These are phyloP conservation scores for Elongisporangium prolatum DNA, from an alignment of 352 stramenopile genomes.

Conservation along the genomic window DNA sequence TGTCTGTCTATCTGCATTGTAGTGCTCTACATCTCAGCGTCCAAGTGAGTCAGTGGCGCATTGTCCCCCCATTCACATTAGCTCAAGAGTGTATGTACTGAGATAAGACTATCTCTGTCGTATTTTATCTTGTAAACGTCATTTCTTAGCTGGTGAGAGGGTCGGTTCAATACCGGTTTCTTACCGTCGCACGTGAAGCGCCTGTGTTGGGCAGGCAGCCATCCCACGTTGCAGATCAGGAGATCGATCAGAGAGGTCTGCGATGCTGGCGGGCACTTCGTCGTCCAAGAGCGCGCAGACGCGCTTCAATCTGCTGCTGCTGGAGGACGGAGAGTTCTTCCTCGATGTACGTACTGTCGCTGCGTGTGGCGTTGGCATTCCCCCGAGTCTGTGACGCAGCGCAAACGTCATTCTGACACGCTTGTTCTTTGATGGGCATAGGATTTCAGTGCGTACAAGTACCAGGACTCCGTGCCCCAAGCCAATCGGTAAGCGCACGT, in stretches of 20 bases:
- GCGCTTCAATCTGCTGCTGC: constrained; percentile 91
- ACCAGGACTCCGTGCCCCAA: constrained; percentile 49
- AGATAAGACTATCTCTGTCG: not conserved
- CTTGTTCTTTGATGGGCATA: constrained; percentile 10
- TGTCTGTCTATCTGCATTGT: constrained; percentile 5
- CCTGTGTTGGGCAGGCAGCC: not conserved
- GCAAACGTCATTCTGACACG: not conserved
- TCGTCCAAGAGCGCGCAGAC: constrained; percentile 48
- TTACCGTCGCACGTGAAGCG: not conserved
- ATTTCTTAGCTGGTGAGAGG: not conserved
- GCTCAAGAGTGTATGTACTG: not conserved
- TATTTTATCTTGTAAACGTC: not conserved
- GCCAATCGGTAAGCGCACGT: constrained; percentile 46
- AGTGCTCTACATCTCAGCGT: constrained; percentile 85
- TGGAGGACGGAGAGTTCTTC: constrained; percentile 94
- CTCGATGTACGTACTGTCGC: constrained; percentile 64
- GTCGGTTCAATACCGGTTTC: not conserved
- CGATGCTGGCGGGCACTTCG: constrained; percentile 36
- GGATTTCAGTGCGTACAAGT: constrained; percentile 84
- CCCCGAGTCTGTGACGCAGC: not conserved
- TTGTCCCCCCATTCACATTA: not conserved
- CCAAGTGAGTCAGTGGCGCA: constrained; percentile 50
- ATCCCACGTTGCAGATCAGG: not conserved
- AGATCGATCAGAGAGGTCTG: not conserved
- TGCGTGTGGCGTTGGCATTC: not conserved